Conservation (phyloP, 305 asterid genomes). For the Fraxinus paxiana region DNA sequence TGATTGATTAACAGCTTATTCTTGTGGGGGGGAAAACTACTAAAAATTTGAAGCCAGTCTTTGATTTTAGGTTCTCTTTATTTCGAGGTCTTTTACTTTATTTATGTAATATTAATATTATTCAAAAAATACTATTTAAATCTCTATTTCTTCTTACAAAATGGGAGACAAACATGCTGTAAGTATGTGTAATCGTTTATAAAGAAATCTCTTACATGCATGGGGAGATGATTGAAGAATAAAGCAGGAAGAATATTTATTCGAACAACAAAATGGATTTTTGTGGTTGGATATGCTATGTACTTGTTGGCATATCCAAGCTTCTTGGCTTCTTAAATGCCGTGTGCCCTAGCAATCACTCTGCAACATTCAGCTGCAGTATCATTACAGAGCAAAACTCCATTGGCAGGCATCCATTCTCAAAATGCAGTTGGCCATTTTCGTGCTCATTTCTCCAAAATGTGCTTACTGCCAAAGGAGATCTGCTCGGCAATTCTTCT, state of each 20-base stretch:
- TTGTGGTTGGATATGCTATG: neutral
- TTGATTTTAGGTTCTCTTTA: neutral
- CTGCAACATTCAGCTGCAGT: neutral
- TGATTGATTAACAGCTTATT: neutral
- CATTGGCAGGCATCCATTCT: conserved; percentile 36
- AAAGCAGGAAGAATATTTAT: neutral
- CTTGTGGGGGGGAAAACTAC: neutral
- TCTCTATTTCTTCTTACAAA: too few species aligned
- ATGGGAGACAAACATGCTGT: too few species aligned
- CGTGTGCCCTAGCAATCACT: neutral
- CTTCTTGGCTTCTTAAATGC: neutral
- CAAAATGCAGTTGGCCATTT: neutral
- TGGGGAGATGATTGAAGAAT: neutral
- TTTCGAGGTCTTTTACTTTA: neutral
- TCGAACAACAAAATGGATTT: neutral
- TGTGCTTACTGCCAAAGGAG: conserved; percentile 56
- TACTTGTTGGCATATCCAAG: neutral
- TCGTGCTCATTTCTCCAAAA: neutral
- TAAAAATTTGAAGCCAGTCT: neutral
- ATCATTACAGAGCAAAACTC: conserved; percentile 51
- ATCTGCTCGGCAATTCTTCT: conserved; percentile 53
- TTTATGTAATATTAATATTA: too few species aligned
- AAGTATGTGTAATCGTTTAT: neutral
- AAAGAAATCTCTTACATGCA: neutral
- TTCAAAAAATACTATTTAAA: too few species aligned